Conservation (phyloP, 805 yeast genomes). For the Candida endomychidarum region DNA sequence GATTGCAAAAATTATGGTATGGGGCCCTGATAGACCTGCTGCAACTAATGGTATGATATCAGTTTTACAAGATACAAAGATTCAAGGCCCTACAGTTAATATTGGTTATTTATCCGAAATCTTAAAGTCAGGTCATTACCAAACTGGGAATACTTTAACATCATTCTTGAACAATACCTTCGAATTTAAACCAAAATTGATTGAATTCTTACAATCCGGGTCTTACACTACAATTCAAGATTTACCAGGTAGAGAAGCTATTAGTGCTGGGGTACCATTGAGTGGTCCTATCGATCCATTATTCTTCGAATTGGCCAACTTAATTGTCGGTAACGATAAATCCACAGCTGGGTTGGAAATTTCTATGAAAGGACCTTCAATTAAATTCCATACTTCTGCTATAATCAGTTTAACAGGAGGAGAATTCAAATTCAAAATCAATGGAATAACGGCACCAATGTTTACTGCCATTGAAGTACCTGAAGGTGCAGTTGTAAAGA, state of each 20-base stretch:
- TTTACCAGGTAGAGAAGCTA: conserved; percentile 86
- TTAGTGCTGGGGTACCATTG: conserved; percentile 95
- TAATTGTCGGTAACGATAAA: conserved; percentile 81
- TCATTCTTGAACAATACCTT: conserved; percentile 61
- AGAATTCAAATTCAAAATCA: conserved; percentile 60
- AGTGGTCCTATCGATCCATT: conserved; percentile 97
- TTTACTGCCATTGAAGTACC: conserved; percentile 67
- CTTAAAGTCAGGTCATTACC: conserved; percentile 79
- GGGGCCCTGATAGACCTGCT: conserved; percentile 83
- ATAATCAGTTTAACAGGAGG: conserved; percentile 89
- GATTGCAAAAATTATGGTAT: conserved; percentile 91
- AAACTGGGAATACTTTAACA: conserved; percentile 71
- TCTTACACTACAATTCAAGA: conserved; percentile 96
- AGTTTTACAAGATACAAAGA: conserved; percentile 81
- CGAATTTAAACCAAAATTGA: conserved; percentile 57
- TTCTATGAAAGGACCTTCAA: conserved; percentile 63
- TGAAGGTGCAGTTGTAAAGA: conserved; percentile 52
- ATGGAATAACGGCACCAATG: conserved; percentile 73
- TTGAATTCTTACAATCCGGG: conserved; percentile 66
- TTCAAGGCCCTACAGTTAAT: conserved; percentile 86
- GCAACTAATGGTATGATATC: conserved; percentile 72
- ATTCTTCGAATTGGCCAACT: conserved; percentile 84
- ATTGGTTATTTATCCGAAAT: conserved; percentile 84
- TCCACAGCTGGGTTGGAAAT: conserved; percentile 70
- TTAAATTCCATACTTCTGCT: conserved; percentile 77